Percentiles rank a stretch among this genome's conserved stretches.
Evolutionary conservation across 1,139 yeast species (phyloP).

Genomic region (Magnusiomyces sp.): DNA sequence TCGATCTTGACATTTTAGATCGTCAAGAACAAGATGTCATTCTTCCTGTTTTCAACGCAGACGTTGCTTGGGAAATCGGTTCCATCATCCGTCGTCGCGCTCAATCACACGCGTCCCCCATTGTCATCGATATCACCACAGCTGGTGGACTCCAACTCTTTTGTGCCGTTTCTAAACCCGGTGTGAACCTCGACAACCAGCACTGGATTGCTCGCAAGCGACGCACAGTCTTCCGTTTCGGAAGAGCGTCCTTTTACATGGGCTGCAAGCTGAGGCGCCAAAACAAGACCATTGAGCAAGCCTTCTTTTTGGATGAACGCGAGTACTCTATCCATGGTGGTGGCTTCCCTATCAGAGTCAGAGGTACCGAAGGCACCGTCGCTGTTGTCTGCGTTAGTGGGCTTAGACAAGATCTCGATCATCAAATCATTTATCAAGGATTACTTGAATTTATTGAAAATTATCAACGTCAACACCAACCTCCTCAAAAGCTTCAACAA

Average conservation of each 20-base stretch:
- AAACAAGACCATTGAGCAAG: slow-evolving; percentile 28
- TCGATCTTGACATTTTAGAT: slow-evolving; percentile 21
- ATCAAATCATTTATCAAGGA: slow-evolving; percentile 21
- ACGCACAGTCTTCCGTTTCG: slow-evolving; percentile 44
- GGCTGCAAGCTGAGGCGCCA: slow-evolving; percentile 39
- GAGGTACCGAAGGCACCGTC: slow-evolving; percentile 39
- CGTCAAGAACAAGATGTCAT: slow-evolving; percentile 26
- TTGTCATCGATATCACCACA: slow-evolving; percentile 45
- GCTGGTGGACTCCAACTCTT: slow-evolving; percentile 45
- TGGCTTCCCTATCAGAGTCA: slow-evolving; percentile 46
- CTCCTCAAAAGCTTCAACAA: background rate
- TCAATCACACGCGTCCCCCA: slow-evolving; percentile 27
- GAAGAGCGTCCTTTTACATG: slow-evolving; percentile 45
- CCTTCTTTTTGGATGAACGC: slow-evolving; percentile 35
- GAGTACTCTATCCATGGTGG: slow-evolving; percentile 61
- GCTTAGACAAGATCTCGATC: slow-evolving; percentile 33
- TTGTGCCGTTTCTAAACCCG: slow-evolving; percentile 41
- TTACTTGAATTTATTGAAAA: slow-evolving; percentile 9
- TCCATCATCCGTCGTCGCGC: slow-evolving; percentile 24
- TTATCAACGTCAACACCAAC: background rate
- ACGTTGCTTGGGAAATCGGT: slow-evolving; percentile 32
- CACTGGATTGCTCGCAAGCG: slow-evolving; percentile 51
- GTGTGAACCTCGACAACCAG: slow-evolving; percentile 47
- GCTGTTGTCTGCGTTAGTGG: slow-evolving; percentile 58
- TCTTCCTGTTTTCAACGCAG: slow-evolving; percentile 28